phyloP scores from a whole-genome alignment of 371 early-diverging fungal species.

The Smittium culicis region DNA sequence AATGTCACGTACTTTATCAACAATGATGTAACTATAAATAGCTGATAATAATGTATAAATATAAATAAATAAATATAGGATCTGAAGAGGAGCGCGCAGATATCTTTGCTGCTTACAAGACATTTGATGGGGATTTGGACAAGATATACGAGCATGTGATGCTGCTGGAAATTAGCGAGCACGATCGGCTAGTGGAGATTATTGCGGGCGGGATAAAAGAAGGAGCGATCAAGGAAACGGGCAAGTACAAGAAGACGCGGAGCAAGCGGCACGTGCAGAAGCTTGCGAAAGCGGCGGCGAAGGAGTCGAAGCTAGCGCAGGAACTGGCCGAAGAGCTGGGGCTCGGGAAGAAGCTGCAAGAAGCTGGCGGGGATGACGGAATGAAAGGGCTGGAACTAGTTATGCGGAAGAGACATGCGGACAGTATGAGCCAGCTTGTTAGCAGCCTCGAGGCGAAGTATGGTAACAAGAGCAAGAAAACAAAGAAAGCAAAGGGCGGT shows the following conservation, averaged over 20 bases:
- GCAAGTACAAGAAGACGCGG: slow-evolving; percentile 39
- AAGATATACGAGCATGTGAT: slow-evolving; percentile 49
- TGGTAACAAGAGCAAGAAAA: slow-evolving; percentile 13
- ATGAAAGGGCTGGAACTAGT: slow-evolving; percentile 34
- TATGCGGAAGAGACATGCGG: slow-evolving; percentile 32
- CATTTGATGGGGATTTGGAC: slow-evolving; percentile 58
- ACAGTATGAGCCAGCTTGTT: slow-evolving; percentile 35
- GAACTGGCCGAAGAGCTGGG: slow-evolving; percentile 28
- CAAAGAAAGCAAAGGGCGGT: slow-evolving; percentile 3
- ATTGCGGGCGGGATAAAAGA: slow-evolving; percentile 48
- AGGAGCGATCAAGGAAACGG: slow-evolving; percentile 36
- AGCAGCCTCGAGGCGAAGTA: slow-evolving; percentile 36
- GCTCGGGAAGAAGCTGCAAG: slow-evolving; percentile 22
- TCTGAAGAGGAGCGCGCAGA: slow-evolving; percentile 75
- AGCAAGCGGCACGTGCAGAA: slow-evolving; percentile 34
- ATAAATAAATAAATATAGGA: slow-evolving; percentile 25
- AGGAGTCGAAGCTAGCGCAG: slow-evolving; percentile 40
- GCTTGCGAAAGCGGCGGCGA: slow-evolving; percentile 39
- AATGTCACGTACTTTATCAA: too few relatives aligned
- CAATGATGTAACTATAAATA: too few relatives aligned
- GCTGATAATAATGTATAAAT: background rate
- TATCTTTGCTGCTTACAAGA: slow-evolving; percentile 50
- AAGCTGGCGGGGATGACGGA: slow-evolving; percentile 24
- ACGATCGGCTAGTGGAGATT: slow-evolving; percentile 46
- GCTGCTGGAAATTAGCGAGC: slow-evolving; percentile 48